These are phyloP conservation scores for Iodosphaeria phyllophila DNA, from an alignment of 2,329 filamentous ascomycete species.

Conservation along the genomic window DNA sequence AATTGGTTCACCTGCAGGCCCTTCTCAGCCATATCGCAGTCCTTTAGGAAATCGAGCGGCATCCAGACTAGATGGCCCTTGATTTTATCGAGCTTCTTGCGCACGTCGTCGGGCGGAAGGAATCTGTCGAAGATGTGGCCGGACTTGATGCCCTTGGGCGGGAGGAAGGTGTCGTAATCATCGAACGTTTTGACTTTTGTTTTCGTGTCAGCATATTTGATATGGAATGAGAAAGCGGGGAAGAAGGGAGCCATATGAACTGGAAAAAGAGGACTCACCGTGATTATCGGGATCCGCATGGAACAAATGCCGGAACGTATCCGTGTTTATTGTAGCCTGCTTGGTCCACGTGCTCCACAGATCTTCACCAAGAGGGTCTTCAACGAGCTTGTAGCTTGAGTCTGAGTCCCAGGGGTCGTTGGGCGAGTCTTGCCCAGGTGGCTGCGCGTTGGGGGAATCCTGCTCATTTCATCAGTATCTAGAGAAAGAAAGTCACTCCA, in stretches of 20 bases:
- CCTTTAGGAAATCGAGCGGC: slow-evolving; percentile 71
- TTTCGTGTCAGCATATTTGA: slow-evolving; percentile 3
- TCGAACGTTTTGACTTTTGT: slow-evolving; percentile 61
- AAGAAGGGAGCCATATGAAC: too few relatives aligned
- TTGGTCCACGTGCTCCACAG: slow-evolving; percentile 52
- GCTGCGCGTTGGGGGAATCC: slow-evolving; percentile 59
- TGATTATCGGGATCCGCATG: slow-evolving; percentile 79
- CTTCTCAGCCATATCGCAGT: slow-evolving; percentile 77
- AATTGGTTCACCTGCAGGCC: slow-evolving; percentile 71
- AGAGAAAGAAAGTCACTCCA: too few relatives aligned
- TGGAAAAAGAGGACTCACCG: slow-evolving; percentile 23
- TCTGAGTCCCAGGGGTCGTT: slow-evolving; percentile 45
- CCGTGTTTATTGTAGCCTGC: slow-evolving; percentile 52
- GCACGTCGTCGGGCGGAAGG: slow-evolving; percentile 52
- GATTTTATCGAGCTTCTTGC: slow-evolving; percentile 58
- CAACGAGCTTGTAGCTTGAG: slow-evolving; percentile 44
- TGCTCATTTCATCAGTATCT: too few relatives aligned
- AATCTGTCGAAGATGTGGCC: slow-evolving; percentile 78
- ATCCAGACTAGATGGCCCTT: slow-evolving; percentile 89
- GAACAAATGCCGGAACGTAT: slow-evolving; percentile 62
- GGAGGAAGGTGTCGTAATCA: slow-evolving; percentile 70
- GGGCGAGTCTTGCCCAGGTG: slow-evolving; percentile 44
- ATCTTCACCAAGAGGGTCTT: slow-evolving; percentile 49
- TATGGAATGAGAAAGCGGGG: slow-evolving; percentile 1
- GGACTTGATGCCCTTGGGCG: slow-evolving; percentile 49